Percentiles rank a stretch among this genome's conserved stretches.
These are phyloP conservation scores for Fusarium redolens DNA, from an alignment of 2,329 filamentous ascomycete genomes.

Conservation along the genomic window DNA sequence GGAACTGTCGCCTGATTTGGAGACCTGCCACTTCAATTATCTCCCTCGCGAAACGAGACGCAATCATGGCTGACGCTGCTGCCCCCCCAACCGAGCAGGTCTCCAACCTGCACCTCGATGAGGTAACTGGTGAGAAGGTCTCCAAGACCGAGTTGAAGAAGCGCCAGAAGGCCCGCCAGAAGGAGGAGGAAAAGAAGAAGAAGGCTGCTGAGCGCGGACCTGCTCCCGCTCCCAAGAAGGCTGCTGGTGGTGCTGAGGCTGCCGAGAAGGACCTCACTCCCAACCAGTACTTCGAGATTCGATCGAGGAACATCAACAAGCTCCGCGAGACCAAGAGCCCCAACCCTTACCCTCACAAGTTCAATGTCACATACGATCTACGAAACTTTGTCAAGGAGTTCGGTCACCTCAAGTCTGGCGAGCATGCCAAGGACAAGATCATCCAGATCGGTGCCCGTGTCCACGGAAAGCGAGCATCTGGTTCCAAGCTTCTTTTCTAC, in stretches of 20 bases:
- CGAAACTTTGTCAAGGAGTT: slow-evolving; percentile 83
- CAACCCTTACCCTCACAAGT: slow-evolving; percentile 84
- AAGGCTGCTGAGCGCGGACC: slow-evolving; percentile 83
- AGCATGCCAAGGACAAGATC: slow-evolving; percentile 79
- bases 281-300: slow-evolving; percentile 92
- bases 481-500: slow-evolving; percentile 91
- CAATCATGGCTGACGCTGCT: slow-evolving; percentile 49
- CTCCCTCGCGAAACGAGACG: slow-evolving; percentile 25
- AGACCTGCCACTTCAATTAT: slow-evolving; percentile 11
- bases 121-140: slow-evolving; percentile 88
- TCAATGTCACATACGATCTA: slow-evolving; percentile 86
- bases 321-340: slow-evolving; percentile 53
- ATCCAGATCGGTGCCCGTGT: slow-evolving; percentile 86
- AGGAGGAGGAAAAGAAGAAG: slow-evolving; percentile 88
- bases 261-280: slow-evolving; percentile 67
- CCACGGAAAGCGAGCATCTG: slow-evolving; percentile 85
- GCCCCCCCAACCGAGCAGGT: slow-evolving; percentile 61
- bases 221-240: slow-evolving; percentile 65
- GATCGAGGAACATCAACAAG: slow-evolving; percentile 76
- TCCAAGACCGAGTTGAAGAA: slow-evolving; percentile 95
- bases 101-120: slow-evolving; percentile 85
- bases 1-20: slow-evolving; percentile 23
- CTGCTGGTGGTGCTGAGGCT: slow-evolving; percentile 67
- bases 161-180: slow-evolving; percentile 89
- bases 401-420: slow-evolving; percentile 86